Evolutionary conservation across 1,284 basidiomycete genomes (phyloP).

Genomic region (Flammula alnicola): DNA sequence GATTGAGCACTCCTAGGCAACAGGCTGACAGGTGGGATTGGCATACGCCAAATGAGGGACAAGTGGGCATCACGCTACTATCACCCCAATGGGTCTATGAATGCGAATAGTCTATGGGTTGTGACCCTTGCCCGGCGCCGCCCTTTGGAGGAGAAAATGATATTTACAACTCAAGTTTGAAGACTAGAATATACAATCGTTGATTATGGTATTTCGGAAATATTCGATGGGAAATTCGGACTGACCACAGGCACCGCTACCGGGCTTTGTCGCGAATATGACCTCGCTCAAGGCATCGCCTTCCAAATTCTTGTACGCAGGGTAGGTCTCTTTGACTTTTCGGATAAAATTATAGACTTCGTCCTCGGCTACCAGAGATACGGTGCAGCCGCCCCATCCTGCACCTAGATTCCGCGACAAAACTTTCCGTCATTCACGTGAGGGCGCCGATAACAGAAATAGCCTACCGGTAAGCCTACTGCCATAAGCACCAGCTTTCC

Average conservation of each 20-base stretch:
- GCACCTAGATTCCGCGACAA: conserved; percentile 55
- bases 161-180: conserved; percentile 19
- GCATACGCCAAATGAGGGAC: neutral
- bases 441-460: neutral
- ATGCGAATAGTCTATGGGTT: no score
- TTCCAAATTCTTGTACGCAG: conserved; percentile 63
- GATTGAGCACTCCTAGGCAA: neutral
- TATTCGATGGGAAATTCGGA: no score
- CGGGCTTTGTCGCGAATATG: conserved; percentile 86
- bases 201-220: no score
- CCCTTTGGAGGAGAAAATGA: no score
- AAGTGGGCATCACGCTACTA: neutral
- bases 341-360: conserved; percentile 71
- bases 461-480: conserved; percentile 71
- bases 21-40: neutral
- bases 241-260: conserved; percentile 81
- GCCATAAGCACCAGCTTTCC: conserved; percentile 75
- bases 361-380: conserved; percentile 78
- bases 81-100: no score
- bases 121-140: no score
- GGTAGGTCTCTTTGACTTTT: conserved; percentile 62
- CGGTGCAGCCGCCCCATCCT: conserved; percentile 91
- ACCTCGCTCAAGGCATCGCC: conserved; percentile 67
- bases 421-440: neutral
- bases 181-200: no score